phyloP scores from a whole-genome alignment of 495 filamentous ascomycete genomes.

The Penicillium taxi region DNA sequence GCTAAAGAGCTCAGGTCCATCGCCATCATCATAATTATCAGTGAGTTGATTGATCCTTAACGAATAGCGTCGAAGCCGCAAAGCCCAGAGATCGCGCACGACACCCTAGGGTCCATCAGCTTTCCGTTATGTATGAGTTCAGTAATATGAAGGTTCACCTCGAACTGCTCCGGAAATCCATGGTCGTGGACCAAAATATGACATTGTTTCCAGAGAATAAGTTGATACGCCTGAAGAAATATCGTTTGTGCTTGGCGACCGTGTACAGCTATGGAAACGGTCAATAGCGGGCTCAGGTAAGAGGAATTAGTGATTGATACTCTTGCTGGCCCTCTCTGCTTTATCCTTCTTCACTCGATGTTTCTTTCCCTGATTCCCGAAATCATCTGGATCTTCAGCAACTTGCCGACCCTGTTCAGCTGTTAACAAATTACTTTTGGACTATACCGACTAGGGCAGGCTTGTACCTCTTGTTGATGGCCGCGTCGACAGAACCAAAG shows the following conservation, averaged over 20 bases:
- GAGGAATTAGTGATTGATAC: slow-evolving; percentile 25
- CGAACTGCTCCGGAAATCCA: slow-evolving; percentile 55
- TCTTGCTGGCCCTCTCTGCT: slow-evolving; percentile 41
- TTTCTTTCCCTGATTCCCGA: slow-evolving; percentile 55
- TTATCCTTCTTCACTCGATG: slow-evolving; percentile 46
- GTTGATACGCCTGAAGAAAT: slow-evolving; percentile 76
- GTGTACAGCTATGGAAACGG: slow-evolving; percentile 32
- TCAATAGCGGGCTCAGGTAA: too few relatives aligned
- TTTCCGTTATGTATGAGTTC: neutral
- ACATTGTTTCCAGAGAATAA: slow-evolving; percentile 74
- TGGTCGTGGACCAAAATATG: slow-evolving; percentile 52
- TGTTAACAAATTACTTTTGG: too few relatives aligned
- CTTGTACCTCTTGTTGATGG: slow-evolving; percentile 51
- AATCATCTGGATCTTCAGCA: slow-evolving; percentile 71
- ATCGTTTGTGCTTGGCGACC: slow-evolving; percentile 63
- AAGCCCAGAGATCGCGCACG: slow-evolving; percentile 61
- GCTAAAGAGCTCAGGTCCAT: slow-evolving; percentile 40
- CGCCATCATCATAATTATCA: slow-evolving; percentile 25
- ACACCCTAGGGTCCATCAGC: slow-evolving; percentile 30
- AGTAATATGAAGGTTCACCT: slow-evolving; percentile 33
- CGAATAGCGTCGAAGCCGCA: slow-evolving; percentile 49
- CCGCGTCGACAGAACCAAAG: slow-evolving; percentile 59
- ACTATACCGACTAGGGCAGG: neutral
- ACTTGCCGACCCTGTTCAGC: slow-evolving; percentile 44
- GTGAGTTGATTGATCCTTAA: slow-evolving; percentile 28